Base-by-base conservation (phyloP, 495 filamentous ascomycete genomes). In the Penicillium verhagenii region DNA sequence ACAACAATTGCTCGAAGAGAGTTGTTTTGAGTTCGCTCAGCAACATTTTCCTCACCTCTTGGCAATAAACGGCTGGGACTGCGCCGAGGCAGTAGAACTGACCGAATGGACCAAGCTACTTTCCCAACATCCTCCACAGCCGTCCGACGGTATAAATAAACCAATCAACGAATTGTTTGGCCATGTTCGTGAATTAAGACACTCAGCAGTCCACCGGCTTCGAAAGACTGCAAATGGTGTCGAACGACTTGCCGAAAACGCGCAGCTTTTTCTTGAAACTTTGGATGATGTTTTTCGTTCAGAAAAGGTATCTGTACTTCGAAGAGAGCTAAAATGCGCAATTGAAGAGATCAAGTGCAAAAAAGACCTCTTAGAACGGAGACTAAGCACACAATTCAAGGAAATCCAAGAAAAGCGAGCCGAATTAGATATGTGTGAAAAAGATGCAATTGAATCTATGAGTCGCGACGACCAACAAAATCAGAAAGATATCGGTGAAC, bases 81-180 rank as follows among this genome's bases (percentile, higher is more conserved):
- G 71, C 48, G 47, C 71, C 4, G 68, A 72, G 52, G 66, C 67
- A 2, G 66, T 74, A 13, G 74, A 77, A 61, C 60, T 77, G 8
- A 61, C 47, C 20, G 28, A 52, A 35, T 60, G 53, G 53, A 57
- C 42, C 31, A 56, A 51, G 38, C 4, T 56, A 21, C 46, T 60
- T 18, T 20, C 28, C 28, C 28, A 38, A 6, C 45, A 60, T 38
- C 29, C 29, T 16, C 10, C 9, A 7, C 24, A 16, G n/a, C 46
- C 19, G 24, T 14, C 39, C 0, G 20, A 11, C 7, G 39, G 6
- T 18, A 20, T 21, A 10, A 43, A 43, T 11, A 24, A 29, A 7
- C n/a, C 26, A 29, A 14, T 48, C 2, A n/a, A 21, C 10, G 46
- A 48, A 9, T 1, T 48, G 2, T 16, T 48, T 29, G 24, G 46